Evolutionary conservation across 2,329 filamentous ascomycete genomes (phyloP).

Genomic region (Fusarium fujikuroi): DNA sequence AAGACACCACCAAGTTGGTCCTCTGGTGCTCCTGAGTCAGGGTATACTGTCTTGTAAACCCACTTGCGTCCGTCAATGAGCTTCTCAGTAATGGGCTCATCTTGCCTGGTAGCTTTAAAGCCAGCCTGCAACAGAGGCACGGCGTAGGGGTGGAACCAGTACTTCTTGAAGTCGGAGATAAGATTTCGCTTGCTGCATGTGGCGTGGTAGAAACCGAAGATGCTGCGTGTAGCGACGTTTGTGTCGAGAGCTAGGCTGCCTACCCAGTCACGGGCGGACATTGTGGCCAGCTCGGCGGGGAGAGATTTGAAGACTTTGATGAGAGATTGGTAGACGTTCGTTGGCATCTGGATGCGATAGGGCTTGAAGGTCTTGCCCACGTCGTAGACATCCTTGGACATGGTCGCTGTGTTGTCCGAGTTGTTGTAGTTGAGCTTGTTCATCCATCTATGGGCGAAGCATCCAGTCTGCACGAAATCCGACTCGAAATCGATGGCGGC

Average conservation of each 20-base stretch:
- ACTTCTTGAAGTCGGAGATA: constrained; percentile 46
- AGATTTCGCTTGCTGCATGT: constrained; percentile 52
- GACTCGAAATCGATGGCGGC: constrained; percentile 34
- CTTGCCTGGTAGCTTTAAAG: constrained; percentile 39
- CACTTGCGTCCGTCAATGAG: constrained; percentile 49
- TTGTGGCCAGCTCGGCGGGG: background rate
- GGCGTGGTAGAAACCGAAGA: constrained; percentile 53
- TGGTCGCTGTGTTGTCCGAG: constrained; percentile 10
- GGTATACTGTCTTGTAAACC: constrained; percentile 36
- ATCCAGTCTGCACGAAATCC: constrained; percentile 29
- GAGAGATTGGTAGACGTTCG: constrained; percentile 22
- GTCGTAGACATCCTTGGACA: constrained; percentile 23
- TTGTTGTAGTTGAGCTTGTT: constrained; percentile 27
- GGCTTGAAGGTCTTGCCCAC: constrained; percentile 21
- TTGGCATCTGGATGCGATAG: constrained; percentile 24
- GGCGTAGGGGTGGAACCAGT: constrained; percentile 54
- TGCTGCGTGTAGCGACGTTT: constrained; percentile 48
- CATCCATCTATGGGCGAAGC: constrained; percentile 28
- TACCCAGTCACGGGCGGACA: constrained; percentile 28
- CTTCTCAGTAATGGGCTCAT: constrained; percentile 40
- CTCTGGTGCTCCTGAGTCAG: background rate
- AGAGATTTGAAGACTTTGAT: constrained; percentile 18
- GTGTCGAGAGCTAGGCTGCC: constrained; percentile 16
- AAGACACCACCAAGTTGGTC: constrained; percentile 34
- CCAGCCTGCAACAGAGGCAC: constrained; percentile 46